Percentiles rank a stretch among this genome's conserved stretches.
Evolutionary conservation across 495 filamentous ascomycete species (phyloP).

Genomic region (Oidiodendron maius): DNA sequence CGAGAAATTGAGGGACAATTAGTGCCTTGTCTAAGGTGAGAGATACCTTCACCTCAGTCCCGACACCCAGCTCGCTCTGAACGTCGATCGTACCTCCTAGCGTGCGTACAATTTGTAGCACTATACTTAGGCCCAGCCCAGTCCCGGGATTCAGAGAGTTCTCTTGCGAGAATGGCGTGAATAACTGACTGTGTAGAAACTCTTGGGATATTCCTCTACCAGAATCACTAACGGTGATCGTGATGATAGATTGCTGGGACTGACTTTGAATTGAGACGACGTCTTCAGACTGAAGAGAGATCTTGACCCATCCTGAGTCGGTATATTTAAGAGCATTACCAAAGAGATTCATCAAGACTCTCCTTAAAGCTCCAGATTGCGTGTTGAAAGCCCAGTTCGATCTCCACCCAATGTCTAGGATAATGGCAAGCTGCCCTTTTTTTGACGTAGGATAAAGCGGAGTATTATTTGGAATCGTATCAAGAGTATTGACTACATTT

Average conservation of each 20-base stretch:
- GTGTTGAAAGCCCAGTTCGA: constrained; percentile 56
- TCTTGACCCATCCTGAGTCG: constrained; percentile 41
- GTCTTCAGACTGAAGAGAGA: background rate
- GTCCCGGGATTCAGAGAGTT: constrained; percentile 58
- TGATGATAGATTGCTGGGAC: constrained; percentile 12
- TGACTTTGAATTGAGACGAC: background rate
- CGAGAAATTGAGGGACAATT: background rate
- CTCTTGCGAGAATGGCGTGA: constrained; percentile 68
- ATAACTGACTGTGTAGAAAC: constrained; percentile 58
- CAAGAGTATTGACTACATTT: too few species aligned
- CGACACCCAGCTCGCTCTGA: constrained; percentile 17
- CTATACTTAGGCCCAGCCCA: constrained; percentile 63
- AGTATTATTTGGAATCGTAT: too few species aligned
- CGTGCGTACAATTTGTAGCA: constrained; percentile 55
- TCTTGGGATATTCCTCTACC: constrained; percentile 55
- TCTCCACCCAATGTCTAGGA: constrained; percentile 54
- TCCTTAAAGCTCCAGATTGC: constrained; percentile 61
- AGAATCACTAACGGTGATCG: constrained; percentile 15
- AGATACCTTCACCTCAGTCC: constrained; percentile 16
- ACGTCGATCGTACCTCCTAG: constrained; percentile 57
- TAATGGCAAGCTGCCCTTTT: constrained; percentile 30
- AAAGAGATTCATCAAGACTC: constrained; percentile 76
- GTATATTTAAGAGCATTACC: constrained; percentile 83
- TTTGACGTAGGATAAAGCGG: too few species aligned
- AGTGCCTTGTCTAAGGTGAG: constrained; percentile 2